Conservation (phyloP, 2,329 filamentous ascomycete species). For the Aspergillus pseudoviridinutans region DNA sequence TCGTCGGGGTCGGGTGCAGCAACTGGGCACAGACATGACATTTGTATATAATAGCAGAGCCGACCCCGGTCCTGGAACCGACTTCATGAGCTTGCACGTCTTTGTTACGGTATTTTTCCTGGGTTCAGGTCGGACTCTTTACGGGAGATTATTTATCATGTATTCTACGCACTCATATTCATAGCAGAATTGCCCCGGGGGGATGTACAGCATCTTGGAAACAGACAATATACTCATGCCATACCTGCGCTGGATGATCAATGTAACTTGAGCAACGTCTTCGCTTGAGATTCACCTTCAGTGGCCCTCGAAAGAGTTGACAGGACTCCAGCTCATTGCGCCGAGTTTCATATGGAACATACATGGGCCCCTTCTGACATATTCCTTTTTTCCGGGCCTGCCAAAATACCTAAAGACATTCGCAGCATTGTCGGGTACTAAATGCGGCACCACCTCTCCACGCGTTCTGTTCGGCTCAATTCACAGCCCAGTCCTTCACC, state of each 20-base stretch:
- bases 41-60: not conserved
- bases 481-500: too few relatives aligned
- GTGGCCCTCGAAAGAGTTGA: not conserved
- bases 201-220: not conserved
- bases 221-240: not conserved
- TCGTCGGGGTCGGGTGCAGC: slow-evolving; percentile 9
- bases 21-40: slow-evolving; percentile 18
- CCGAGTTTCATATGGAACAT: slow-evolving; percentile 31
- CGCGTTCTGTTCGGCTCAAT: too few relatives aligned
- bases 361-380: slow-evolving; percentile 32
- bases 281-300: not conserved
- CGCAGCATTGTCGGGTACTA: too few relatives aligned
- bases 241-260: not conserved
- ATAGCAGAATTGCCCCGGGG: not conserved
- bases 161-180: not conserved
- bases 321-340: slow-evolving; percentile 18
- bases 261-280: not conserved
- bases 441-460: too few relatives aligned
- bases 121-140: not conserved
- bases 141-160: not conserved
- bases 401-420: slow-evolving; percentile 18
- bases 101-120: not conserved
- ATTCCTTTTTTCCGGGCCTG: slow-evolving; percentile 29
- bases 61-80: not conserved
- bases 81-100: not conserved